phyloP scores from a whole-genome alignment of 2,329 filamentous ascomycete species.

The Pochonia chlamydosporia region DNA sequence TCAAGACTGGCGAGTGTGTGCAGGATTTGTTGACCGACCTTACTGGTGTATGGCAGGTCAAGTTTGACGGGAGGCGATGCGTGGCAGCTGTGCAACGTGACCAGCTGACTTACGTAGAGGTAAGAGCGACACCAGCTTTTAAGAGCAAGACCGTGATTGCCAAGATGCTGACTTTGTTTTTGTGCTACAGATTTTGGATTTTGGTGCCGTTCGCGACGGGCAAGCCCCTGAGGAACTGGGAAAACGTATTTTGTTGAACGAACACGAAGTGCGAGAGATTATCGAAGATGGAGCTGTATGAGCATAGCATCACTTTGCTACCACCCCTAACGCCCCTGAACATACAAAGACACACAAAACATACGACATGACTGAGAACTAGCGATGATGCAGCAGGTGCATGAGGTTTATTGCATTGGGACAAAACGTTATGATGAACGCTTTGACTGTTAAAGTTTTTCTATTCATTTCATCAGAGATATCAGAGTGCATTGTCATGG shows the following conservation, averaged over 20 bases:
- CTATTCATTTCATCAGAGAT: neutral
- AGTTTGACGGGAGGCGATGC: constrained; percentile 91
- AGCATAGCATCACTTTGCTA: neutral
- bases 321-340: neutral
- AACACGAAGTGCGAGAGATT: constrained; percentile 45
- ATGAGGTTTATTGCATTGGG: constrained; percentile 5
- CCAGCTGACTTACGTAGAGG: constrained; percentile 91
- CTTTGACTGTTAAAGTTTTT: neutral
- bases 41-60: constrained; percentile 98
- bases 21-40: constrained; percentile 90
- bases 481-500: constrained; percentile 2
- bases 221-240: constrained; percentile 72
- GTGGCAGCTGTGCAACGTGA: constrained; percentile 95
- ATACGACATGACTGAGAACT: constrained; percentile 3
- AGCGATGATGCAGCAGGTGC: neutral
- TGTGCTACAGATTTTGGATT: constrained; percentile 76
- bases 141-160: too few relatives aligned
- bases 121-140: constrained; percentile 49
- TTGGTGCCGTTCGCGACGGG: constrained; percentile 88
- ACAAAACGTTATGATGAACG: neutral
- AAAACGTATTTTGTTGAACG: constrained; percentile 65
- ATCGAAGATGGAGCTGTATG: constrained; percentile 35
- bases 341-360: neutral
- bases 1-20: constrained; percentile 84
- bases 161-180: constrained; percentile 6